Percentiles rank a stretch among this genome's conserved stretches.
These are phyloP conservation scores for Venturia effusa DNA, from an alignment of 2,329 filamentous ascomycete genomes.

Conservation along the genomic window DNA sequence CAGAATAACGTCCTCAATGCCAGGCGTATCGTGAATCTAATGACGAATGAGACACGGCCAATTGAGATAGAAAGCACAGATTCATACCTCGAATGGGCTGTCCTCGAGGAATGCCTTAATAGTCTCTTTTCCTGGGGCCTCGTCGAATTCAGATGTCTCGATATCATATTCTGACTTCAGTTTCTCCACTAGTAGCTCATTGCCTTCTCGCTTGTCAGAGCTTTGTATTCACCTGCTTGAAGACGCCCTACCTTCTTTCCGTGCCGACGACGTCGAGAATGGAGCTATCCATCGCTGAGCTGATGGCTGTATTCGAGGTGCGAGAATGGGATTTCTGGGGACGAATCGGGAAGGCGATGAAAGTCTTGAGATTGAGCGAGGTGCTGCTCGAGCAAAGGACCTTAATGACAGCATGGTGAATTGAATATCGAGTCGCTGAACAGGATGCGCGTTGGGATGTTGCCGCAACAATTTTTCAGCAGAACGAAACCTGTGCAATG, in stretches of 20 bases:
- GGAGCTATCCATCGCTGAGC: conserved; percentile 17
- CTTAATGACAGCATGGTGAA: conserved; percentile 33
- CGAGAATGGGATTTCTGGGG: conserved; percentile 18
- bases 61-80: not conserved
- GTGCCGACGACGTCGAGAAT: conserved; percentile 32
- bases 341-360: conserved; percentile 20
- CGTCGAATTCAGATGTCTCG: conserved; percentile 69
- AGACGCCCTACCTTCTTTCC: conserved; percentile 5
- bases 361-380: conserved; percentile 31
- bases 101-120: conserved; percentile 84
- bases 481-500: not conserved
- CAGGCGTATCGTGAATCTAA: conserved; percentile 60
- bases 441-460: not conserved
- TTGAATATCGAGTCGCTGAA: not conserved
- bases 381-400: conserved; percentile 33
- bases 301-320: conserved; percentile 15
- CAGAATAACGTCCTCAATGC: conserved; percentile 79
- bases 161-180: conserved; percentile 73
- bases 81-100: conserved; percentile 62
- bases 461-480: not conserved
- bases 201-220: conserved; percentile 21
- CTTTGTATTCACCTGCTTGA: not conserved
- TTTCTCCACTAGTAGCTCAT: conserved; percentile 77
- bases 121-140: conserved; percentile 58
- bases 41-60: conserved; percentile 10